Conservation (phyloP, 331 rosid species). For the Quercus lobata region DNA sequence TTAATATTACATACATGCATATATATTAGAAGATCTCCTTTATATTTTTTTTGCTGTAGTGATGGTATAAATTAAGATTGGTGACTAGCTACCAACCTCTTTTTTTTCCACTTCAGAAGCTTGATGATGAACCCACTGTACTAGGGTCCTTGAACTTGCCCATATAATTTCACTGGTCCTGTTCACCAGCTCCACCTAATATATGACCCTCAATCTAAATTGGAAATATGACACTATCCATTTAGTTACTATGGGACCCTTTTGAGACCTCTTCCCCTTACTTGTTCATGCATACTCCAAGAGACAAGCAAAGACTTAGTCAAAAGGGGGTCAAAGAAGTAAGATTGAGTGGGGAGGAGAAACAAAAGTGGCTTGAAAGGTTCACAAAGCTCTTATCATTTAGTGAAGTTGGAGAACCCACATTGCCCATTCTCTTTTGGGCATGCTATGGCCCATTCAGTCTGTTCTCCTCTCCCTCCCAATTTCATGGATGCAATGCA, state of each 20-base stretch:
- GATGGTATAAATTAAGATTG: background rate
- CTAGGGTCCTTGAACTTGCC: conserved; percentile 69
- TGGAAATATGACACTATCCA: conserved; percentile 28
- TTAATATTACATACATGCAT: background rate
- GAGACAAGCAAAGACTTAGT: conserved; percentile 43
- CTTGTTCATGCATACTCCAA: conserved; percentile 61
- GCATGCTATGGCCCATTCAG: conserved; percentile 54
- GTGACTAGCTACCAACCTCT: conserved; percentile 33
- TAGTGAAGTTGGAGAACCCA: conserved; percentile 44
- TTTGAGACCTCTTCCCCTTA: conserved; percentile 33
- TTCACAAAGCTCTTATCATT: conserved; percentile 48
- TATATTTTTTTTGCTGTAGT: background rate
- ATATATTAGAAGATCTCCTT: background rate
- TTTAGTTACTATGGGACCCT: conserved; percentile 34
- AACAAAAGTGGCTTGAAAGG: conserved; percentile 32
- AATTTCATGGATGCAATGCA: conserved; percentile 76
- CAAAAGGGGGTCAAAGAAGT: conserved; percentile 63
- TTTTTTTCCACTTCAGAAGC: conserved; percentile 18
- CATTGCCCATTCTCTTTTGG: conserved; percentile 49
- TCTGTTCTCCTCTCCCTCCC: conserved; percentile 51
- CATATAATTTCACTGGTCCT: conserved; percentile 25
- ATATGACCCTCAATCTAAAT: conserved; percentile 39
- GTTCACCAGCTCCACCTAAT: conserved; percentile 36
- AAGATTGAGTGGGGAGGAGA: conserved; percentile 44
- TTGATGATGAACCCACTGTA: conserved; percentile 10